A percentile compares a stretch with the other conserved stretches of the same genome.
phyloP scores from a whole-genome alignment of 768 basidiomycete genomes.

The Neoboletus subvelutipes region DNA sequence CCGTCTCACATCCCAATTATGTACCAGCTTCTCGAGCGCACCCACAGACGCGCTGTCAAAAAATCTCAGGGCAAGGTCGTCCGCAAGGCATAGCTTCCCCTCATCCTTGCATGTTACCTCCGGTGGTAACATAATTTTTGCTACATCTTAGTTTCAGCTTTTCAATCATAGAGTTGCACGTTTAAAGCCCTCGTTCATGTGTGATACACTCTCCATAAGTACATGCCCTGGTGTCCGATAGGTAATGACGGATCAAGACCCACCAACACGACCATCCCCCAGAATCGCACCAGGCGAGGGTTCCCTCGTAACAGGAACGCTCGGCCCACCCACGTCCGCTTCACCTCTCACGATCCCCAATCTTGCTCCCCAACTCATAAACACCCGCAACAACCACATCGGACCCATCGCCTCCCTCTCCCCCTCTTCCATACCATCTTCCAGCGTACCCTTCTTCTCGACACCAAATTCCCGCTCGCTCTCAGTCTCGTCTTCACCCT shows the following conservation, averaged over 20 bases:
- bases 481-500: constrained; percentile 30
- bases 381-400: constrained; percentile 74
- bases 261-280: constrained; percentile 4
- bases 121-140: background rate
- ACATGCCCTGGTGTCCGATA: background rate
- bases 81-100: constrained; percentile 23
- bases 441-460: constrained; percentile 12
- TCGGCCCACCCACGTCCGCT: constrained; percentile 18
- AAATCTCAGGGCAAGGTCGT: constrained; percentile 69
- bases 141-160: constrained; percentile 1
- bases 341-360: constrained; percentile 46
- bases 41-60: constrained; percentile 67
- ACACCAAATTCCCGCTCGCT: constrained; percentile 29
- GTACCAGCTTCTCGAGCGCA: constrained; percentile 63
- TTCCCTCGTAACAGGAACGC: constrained; percentile 16
- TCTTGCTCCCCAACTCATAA: constrained; percentile 73
- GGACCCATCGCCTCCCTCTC: constrained; percentile 63
- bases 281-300: constrained; percentile 14
- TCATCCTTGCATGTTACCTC: background rate
- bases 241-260: constrained; percentile 18
- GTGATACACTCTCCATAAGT: constrained; percentile 13
- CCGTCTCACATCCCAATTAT: constrained; percentile 1
- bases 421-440: constrained; percentile 34
- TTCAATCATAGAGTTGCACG: constrained; percentile 15
- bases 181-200: constrained; percentile 5